These are phyloP conservation scores for Umbilicaria muhlenbergii DNA, from an alignment of 495 filamentous ascomycete genomes.

Conservation along the genomic window DNA sequence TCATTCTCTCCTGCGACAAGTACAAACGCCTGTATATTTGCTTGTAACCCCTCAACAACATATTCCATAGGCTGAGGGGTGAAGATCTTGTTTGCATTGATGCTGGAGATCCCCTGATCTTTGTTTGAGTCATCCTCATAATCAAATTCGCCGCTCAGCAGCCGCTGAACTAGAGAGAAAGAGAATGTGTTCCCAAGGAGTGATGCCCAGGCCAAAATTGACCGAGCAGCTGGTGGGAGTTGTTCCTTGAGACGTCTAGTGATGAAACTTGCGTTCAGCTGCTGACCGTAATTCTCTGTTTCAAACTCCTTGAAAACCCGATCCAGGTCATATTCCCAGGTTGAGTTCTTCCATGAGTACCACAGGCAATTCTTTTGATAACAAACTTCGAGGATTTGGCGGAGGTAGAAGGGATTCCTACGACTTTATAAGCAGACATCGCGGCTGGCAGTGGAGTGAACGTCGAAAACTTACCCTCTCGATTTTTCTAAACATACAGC, in stretches of 20 bases:
- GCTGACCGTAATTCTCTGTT: constrained; percentile 56
- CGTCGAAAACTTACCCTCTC: constrained; percentile 1
- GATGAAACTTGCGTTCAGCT: constrained; percentile 68
- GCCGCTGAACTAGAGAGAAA: constrained; percentile 60
- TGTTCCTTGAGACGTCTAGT: constrained; percentile 60
- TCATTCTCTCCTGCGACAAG: constrained; percentile 61
- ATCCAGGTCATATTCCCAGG: constrained; percentile 76
- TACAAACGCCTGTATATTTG: constrained; percentile 59
- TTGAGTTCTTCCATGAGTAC: constrained; percentile 66
- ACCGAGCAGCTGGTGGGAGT: constrained; percentile 42
- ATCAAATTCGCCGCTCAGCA: constrained; percentile 54
- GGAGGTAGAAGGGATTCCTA: constrained; percentile 73
- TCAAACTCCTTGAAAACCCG: constrained; percentile 69
- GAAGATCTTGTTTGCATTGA: constrained; percentile 13
- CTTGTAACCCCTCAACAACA: constrained; percentile 61
- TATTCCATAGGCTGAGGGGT: constrained; percentile 26
- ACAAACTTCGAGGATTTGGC: constrained; percentile 79
- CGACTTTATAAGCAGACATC: background rate
- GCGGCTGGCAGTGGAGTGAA: background rate
- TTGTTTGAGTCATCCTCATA: constrained; percentile 29
- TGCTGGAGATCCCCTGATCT: constrained; percentile 18
- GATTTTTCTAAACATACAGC: constrained; percentile 15
- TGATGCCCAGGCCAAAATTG: constrained; percentile 77
- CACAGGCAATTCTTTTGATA: constrained; percentile 75
- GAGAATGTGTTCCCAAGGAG: constrained; percentile 66